Conservation (phyloP, 495 filamentous ascomycete genomes). For the Parachaetomium inaequale region DNA sequence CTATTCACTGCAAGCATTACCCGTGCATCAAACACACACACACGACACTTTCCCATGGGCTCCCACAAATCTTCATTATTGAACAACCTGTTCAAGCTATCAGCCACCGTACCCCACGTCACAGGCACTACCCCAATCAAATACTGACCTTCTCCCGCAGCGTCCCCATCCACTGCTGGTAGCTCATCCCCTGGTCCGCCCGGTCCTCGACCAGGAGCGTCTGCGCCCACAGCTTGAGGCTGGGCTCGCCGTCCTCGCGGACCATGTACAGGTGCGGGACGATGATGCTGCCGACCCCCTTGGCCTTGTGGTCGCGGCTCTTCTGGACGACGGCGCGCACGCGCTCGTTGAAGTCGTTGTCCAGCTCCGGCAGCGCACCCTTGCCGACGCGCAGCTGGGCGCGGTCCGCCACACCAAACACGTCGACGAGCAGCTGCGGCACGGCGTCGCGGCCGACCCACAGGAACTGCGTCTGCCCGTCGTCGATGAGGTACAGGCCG, state of each 20-base stretch:
- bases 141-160: conserved; percentile 93
- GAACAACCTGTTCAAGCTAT: conserved; percentile 19
- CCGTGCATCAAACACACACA: background rate
- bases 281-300: conserved; percentile 84
- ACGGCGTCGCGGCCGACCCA: conserved; percentile 95
- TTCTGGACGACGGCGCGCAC: conserved; percentile 87
- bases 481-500: conserved; percentile 96
- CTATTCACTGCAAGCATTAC: conserved; percentile 12
- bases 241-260: conserved; percentile 92
- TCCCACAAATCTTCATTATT: conserved; percentile 13
- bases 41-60: background rate
- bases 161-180: conserved; percentile 87
- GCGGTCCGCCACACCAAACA: conserved; percentile 80
- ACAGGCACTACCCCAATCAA: background rate
- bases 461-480: conserved; percentile 95
- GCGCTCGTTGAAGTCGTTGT: conserved; percentile 95
- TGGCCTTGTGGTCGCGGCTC: conserved; percentile 78
- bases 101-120: background rate
- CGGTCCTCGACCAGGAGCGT: conserved; percentile 93
- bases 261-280: conserved; percentile 92
- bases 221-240: conserved; percentile 92
- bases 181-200: conserved; percentile 87
- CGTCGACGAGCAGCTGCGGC: conserved; percentile 80
- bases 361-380: conserved; percentile 74
- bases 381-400: conserved; percentile 87